phyloP scores from a whole-genome alignment of 2,329 filamentous ascomycete genomes.

The Claviceps quebecensis region DNA sequence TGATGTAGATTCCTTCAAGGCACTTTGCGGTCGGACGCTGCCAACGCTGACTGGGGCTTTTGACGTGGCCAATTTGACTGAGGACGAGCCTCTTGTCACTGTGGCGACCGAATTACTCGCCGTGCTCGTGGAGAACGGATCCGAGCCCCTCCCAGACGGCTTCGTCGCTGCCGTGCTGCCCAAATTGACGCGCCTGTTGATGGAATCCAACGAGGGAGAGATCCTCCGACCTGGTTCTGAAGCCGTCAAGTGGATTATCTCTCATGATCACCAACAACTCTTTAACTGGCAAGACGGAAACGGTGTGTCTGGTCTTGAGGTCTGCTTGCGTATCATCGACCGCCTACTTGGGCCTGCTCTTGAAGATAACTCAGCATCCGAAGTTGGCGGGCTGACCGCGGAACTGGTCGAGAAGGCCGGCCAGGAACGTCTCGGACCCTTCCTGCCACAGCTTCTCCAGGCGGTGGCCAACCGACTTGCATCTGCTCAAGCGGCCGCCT shows the following conservation, averaged over 20 bases:
- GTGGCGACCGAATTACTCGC: constrained; percentile 76
- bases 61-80: constrained; percentile 72
- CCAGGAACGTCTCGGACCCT: constrained; percentile 78
- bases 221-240: constrained; percentile 76
- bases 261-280: constrained; percentile 80
- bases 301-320: constrained; percentile 72
- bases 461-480: constrained; percentile 78
- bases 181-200: constrained; percentile 69
- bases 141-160: constrained; percentile 71
- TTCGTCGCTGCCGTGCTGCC: constrained; percentile 79
- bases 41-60: constrained; percentile 82
- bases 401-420: constrained; percentile 94
- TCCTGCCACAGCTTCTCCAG: constrained; percentile 72
- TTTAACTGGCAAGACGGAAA: constrained; percentile 72
- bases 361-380: constrained; percentile 89
- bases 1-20: constrained; percentile 55
- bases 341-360: constrained; percentile 69
- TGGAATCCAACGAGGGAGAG: constrained; percentile 75
- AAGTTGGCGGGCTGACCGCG: constrained; percentile 86
- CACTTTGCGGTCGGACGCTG: constrained; percentile 71
- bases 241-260: constrained; percentile 76
- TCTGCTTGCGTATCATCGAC: constrained; percentile 83
- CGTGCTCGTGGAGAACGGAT: constrained; percentile 67
- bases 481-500: constrained; percentile 68
- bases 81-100: constrained; percentile 73